Evolutionary conservation across 345 rosid species (phyloP), one percentile per base, ranked within the genome.

Genomic region (Pelargonium nanum): DNA sequence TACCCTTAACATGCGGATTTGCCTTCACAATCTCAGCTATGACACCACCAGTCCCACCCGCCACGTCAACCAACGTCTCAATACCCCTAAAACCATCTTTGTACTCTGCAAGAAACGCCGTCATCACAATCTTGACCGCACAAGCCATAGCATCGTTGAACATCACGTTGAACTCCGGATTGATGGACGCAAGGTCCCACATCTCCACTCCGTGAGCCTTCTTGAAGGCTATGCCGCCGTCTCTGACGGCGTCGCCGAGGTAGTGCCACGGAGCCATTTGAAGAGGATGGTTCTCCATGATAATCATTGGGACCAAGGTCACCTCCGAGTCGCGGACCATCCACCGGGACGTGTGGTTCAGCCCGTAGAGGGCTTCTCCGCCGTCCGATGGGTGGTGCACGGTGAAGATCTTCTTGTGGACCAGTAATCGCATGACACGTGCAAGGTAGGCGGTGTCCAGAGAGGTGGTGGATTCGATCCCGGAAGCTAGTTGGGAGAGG

Each of bases 341-440:
- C 81, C 83, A 78, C 54, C 45, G 65, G 0, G 88, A 76, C 1
- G 23, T 16, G 15, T 61, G 12, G 30, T 68, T 70, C 22, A 72
- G 56, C 1, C 71, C 71, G 44, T 74, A 78, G 13, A 66, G 57
- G 9, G 66, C 54, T 8, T 72, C 78, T 12, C 68, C 70, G 0
- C 61, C 64, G 4, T 67, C 66, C 12, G 65, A 23, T 30, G 59
- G 54, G 7, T 26, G 25, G 53, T 68, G 58, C 1, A 53, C 45
- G 1, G 70, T 44, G 66, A 75, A 65, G 66, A 72, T 22, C 0
- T 59, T 51, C 30, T 40, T 55, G 2, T 64, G 69, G 55, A 64
- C 75, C 12, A 72, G 53, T 22, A 67, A 21, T 58, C 78, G 59
- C 78, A 70, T 64, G 63, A 75, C 62, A 20, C 77, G 71, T 0